Evolutionary conservation across 768 basidiomycete genomes (phyloP), one percentile per base, ranked within the genome.

Genomic region (Holtermannia corniformis): DNA sequence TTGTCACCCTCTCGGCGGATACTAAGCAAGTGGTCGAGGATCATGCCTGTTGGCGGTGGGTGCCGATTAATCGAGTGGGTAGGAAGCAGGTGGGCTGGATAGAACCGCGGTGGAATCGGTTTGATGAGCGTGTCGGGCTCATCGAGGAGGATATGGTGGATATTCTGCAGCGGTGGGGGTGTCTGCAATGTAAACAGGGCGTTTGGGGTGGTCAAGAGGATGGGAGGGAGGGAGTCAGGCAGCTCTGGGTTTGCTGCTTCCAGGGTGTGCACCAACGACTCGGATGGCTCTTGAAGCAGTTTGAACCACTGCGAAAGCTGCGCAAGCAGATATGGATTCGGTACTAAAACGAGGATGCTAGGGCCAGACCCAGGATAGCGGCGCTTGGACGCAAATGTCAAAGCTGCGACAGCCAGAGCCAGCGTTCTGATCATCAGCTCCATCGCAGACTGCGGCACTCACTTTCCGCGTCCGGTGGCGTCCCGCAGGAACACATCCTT

Each of bases 381-480:
- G 16, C 22, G 24, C 3, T 27, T 23, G 4, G 44, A 10, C 4
- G 48, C 51, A 1, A 49, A 43, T 7, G 41, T 45, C 43, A 53
- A 16, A 5, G 56, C 56, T 14, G 41, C 46, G 13, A 56, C 13
- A 1, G 56, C 51, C 37, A 57, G 28, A 12, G 51, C 56, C 14
- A 57, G 44, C 7, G 56, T 52, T 24, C 51, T 50, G 42, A 37
- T 7, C 7, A 16, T 37, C 7, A 37, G 32, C 16, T 16, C 16
- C 10, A 37, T 7, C 32, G 32, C 10, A 37, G 10, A 16, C 7
- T 37, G 32, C 32, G 7, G 32, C 21, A 52, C 58, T 56, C 54
- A 59, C 58, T 59, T 59, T 28, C 58, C 58, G 22, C 58, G 50
- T 24, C 58, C 58, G 51, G 55, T 59, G 32, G 50, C 47, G 50